Conservation (phyloP, 768 basidiomycete species). For the Pholiota microspora region DNA sequence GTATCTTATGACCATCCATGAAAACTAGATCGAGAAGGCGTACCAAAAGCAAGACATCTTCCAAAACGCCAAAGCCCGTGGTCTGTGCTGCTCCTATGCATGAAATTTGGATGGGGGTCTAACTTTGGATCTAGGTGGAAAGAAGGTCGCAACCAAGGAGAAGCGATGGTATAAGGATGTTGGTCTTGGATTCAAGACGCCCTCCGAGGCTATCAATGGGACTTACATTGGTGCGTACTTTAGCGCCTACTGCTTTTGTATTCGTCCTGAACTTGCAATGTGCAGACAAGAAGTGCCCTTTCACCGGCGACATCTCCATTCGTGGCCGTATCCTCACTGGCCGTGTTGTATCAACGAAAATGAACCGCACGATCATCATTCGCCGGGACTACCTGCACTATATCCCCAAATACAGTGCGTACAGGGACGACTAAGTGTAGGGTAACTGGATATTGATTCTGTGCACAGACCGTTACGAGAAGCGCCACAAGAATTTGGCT, state of each 20-base stretch:
- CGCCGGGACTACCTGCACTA: conserved; percentile 94
- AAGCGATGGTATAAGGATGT: conserved; percentile 99
- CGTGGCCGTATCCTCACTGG: conserved; percentile 98
- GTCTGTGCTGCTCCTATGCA: conserved; percentile 47
- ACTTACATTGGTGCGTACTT: conserved; percentile 85
- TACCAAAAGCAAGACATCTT: conserved; percentile 98
- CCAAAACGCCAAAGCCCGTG: conserved; percentile 93
- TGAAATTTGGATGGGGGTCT: conserved; percentile 11
- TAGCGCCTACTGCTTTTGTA: conserved; percentile 1
- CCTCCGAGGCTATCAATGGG: conserved; percentile 91
- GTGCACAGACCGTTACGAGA: conserved; percentile 88
- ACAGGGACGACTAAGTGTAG: neutral
- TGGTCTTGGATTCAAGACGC: conserved; percentile 96
- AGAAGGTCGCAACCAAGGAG: conserved; percentile 92
- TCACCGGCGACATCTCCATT: conserved; percentile 95
- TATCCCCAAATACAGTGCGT: conserved; percentile 97
- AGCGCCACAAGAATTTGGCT: conserved; percentile 97
- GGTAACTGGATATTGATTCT: conserved; percentile 7
- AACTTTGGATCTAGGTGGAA: conserved; percentile 55
- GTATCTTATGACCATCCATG: conserved; percentile 9
- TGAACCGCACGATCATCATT: conserved; percentile 98
- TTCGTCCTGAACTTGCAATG: neutral
- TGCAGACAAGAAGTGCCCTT: conserved; percentile 99
- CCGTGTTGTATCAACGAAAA: conserved; percentile 97
- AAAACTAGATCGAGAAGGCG: conserved; percentile 85